Evolutionary conservation across 495 filamentous ascomycete species (phyloP).

Genomic region (Penicillium diatomitis): DNA sequence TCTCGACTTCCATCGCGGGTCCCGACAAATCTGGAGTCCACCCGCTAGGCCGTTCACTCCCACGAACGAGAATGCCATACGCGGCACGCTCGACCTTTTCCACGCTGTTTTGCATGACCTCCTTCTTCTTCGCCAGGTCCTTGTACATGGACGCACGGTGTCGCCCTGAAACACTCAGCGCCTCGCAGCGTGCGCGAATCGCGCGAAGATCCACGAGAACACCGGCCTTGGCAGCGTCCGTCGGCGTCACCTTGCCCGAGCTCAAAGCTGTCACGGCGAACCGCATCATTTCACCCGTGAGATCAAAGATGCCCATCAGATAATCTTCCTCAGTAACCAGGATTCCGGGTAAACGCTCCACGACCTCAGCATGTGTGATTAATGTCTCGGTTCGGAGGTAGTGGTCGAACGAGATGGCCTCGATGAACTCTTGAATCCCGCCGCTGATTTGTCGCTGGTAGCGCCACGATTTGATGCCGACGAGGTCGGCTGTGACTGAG

Average conservation of each 20-base stretch:
- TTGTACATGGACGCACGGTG: slow-evolving; percentile 35
- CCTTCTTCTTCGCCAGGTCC: slow-evolving; percentile 70
- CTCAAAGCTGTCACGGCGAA: slow-evolving; percentile 68
- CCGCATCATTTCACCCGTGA: slow-evolving; percentile 91
- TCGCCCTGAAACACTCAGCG: slow-evolving; percentile 43
- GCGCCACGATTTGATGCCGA: slow-evolving; percentile 68
- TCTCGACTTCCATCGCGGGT: slow-evolving; percentile 33
- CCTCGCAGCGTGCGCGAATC: slow-evolving; percentile 65
- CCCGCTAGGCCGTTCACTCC: slow-evolving; percentile 79
- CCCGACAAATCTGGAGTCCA: slow-evolving; percentile 78
- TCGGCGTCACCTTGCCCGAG: slow-evolving; percentile 19
- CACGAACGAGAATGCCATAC: slow-evolving; percentile 78
- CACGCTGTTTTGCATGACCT: slow-evolving; percentile 79
- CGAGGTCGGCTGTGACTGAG: slow-evolving; percentile 61
- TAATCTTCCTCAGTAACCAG: slow-evolving; percentile 75
- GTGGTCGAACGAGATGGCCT: slow-evolving; percentile 77
- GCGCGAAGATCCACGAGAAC: slow-evolving; percentile 68
- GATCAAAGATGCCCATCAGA: slow-evolving; percentile 82
- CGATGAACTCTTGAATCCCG: slow-evolving; percentile 87
- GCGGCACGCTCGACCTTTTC: slow-evolving; percentile 87
- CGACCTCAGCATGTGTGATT: slow-evolving; percentile 54
- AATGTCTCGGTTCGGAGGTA: slow-evolving; percentile 73
- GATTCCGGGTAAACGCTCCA: slow-evolving; percentile 44
- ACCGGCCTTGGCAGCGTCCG: slow-evolving; percentile 16
- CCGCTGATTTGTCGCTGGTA: slow-evolving; percentile 67